Evolutionary conservation across 225 moss, liverwort and hornwort genomes (phyloP).

Genomic region (Sphagnum contortum): DNA sequence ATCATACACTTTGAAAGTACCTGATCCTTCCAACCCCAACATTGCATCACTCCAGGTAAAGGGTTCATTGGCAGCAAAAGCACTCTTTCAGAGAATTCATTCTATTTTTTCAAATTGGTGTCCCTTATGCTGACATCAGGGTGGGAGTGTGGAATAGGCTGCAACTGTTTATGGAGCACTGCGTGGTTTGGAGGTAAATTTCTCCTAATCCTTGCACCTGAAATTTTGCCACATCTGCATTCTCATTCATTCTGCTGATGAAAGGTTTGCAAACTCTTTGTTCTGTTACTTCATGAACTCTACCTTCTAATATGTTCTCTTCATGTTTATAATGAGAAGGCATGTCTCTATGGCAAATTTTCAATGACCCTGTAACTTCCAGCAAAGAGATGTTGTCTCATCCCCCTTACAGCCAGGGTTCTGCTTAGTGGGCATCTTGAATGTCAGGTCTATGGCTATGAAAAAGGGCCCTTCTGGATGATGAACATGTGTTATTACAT

Average conservation of each 20-base stretch:
- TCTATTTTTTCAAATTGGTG: background rate
- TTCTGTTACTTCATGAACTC: too few species aligned
- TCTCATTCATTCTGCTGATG: too few species aligned
- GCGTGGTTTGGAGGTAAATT: constrained; percentile 51
- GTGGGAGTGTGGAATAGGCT: constrained; percentile 24
- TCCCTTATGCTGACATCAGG: background rate
- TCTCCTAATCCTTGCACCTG: background rate
- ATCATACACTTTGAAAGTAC: constrained; percentile 35
- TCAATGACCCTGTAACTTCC: too few species aligned
- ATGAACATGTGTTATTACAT: background rate
- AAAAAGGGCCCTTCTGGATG: too few species aligned
- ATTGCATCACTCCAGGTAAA: constrained; percentile 22
- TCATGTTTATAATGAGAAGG: background rate
- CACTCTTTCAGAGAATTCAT: background rate
- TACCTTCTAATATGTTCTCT: background rate
- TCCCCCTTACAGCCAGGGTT: too few species aligned
- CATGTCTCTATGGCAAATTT: too few species aligned
- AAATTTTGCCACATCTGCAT: background rate
- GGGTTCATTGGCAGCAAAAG: background rate
- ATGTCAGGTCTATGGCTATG: too few species aligned
- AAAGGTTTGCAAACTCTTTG: too few species aligned
- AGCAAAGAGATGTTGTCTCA: too few species aligned
- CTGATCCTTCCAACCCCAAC: constrained; percentile 18
- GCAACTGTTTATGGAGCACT: constrained; percentile 46
- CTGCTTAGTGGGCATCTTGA: too few species aligned